Evolutionary conservation across 2,329 filamentous ascomycete species (phyloP).

Genomic region (Epichloe elymi): DNA sequence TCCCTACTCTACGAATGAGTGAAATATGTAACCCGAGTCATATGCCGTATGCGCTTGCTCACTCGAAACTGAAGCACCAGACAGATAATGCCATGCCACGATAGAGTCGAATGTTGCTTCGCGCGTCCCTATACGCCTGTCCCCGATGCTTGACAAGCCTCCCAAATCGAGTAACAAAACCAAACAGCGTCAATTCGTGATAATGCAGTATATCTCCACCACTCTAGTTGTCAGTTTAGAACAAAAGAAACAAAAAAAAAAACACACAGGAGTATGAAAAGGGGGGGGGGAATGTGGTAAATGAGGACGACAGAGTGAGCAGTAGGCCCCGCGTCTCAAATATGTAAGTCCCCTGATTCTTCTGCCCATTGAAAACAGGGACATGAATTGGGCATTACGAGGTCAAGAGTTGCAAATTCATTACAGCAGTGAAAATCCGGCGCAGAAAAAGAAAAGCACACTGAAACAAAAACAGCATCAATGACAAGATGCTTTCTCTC

Average conservation of each 20-base stretch:
- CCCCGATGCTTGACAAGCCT: background rate
- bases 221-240: background rate
- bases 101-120: background rate
- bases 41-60: background rate
- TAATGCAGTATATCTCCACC: background rate
- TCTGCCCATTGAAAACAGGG: too few relatives aligned
- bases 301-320: too few relatives aligned
- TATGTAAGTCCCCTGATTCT: too few relatives aligned
- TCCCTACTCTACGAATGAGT: background rate
- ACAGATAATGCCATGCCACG: background rate
- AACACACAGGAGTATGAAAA: background rate
- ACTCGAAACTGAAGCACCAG: background rate
- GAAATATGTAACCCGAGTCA: background rate
- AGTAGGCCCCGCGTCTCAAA: too few relatives aligned
- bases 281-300: too few relatives aligned
- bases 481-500: background rate
- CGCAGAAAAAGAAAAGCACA: background rate
- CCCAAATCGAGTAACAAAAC: background rate
- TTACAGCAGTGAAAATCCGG: background rate
- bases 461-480: background rate
- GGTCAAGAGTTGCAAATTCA: too few relatives aligned
- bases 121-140: background rate
- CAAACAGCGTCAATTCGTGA: background rate
- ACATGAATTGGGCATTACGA: too few relatives aligned
- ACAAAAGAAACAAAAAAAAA: background rate